Base-by-base conservation (phyloP, 163 green algal species). In the Scenedesmus sp. region DNA sequence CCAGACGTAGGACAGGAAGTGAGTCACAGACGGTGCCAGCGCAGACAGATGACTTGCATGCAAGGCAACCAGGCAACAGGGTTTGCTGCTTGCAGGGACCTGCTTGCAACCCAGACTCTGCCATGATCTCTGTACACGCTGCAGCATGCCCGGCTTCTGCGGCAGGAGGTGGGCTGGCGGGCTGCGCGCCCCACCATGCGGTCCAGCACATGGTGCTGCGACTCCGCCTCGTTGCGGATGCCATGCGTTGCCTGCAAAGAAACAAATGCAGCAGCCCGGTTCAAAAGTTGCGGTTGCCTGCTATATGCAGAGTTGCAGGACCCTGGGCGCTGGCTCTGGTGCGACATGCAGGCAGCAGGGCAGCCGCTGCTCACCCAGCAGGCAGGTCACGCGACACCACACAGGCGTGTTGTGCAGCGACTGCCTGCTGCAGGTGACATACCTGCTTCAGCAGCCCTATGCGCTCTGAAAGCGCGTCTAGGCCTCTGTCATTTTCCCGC, bases 121-220 rank as follows among this genome's bases (percentile, higher is more conserved):
- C n/a, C n/a, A n/a, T n/a, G n/a, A 26, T 16, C 56, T 26, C 30
- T 37, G 24, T 5, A 12, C 7, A 43, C 43, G 43, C 43, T 51
- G 76, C 35, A 35, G 22, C 1, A 78, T 20, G 59, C 53, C 86
- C 15, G 86, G 59, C 44, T 49, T 10, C 5, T 26, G 42, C 40
- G 22, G 40, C 44, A 40, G 5, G 72, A 22, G 5, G 30, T 88
- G 80, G 9, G 33, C 82, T 53, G 83, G 7, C 73, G 13, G 51
- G 24, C 16, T 18, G 93, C 40, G 46, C 78, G 20, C 94, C n/a
- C 46, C 81, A 97, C 96, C 96, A 98, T 97, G 40, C 81, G 91
- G 43, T 98, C 96, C 16, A 98, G 89, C 16, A 97, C 80, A 37
- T 86, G 88, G 56, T 97, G 95, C 68, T 97, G 96, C 18, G 88